Evolutionary conservation across 176 grass and related monocot genomes (phyloP).

Genomic region (Tuctoria greenei): DNA sequence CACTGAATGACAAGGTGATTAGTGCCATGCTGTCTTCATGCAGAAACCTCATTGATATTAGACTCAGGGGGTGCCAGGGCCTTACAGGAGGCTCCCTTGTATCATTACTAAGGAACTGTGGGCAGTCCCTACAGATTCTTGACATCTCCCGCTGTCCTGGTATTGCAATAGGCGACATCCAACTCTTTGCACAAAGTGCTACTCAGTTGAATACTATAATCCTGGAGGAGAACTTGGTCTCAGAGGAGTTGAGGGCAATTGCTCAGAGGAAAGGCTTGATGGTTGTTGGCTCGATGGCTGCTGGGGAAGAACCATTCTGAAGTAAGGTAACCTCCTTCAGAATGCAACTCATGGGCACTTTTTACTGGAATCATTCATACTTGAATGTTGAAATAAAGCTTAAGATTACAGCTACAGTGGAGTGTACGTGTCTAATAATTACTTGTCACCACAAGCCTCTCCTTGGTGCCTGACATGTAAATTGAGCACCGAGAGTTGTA

Average conservation of each 20-base stretch:
- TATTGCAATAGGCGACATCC: constrained; percentile 43
- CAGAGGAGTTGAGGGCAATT: constrained; percentile 39
- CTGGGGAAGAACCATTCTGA: constrained; percentile 36
- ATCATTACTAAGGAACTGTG: constrained; percentile 64
- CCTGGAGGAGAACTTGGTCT: constrained; percentile 58
- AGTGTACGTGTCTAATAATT: background rate
- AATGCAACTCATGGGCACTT: constrained; percentile 18
- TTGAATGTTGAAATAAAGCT: constrained; percentile 29
- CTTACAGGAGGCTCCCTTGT: constrained; percentile 44
- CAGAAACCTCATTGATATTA: constrained; percentile 65
- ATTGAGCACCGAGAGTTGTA: constrained; percentile 32
- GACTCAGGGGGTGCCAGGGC: constrained; percentile 65
- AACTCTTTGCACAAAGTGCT: constrained; percentile 50
- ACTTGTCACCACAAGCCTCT: constrained; percentile 17
- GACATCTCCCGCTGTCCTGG: constrained; percentile 62
- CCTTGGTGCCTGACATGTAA: constrained; percentile 43
- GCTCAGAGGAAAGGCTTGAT: constrained; percentile 50
- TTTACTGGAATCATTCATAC: background rate
- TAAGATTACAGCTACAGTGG: background rate
- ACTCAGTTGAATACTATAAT: constrained; percentile 51
- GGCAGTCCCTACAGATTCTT: constrained; percentile 55
- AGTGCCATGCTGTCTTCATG: constrained; percentile 84
- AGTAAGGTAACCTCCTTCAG: constrained; percentile 20
- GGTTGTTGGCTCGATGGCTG: constrained; percentile 41
- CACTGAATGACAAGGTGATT: constrained; percentile 66